These are phyloP conservation scores for Mentha longifolia DNA, from an alignment of 257 asterid species.

Conservation along the genomic window DNA sequence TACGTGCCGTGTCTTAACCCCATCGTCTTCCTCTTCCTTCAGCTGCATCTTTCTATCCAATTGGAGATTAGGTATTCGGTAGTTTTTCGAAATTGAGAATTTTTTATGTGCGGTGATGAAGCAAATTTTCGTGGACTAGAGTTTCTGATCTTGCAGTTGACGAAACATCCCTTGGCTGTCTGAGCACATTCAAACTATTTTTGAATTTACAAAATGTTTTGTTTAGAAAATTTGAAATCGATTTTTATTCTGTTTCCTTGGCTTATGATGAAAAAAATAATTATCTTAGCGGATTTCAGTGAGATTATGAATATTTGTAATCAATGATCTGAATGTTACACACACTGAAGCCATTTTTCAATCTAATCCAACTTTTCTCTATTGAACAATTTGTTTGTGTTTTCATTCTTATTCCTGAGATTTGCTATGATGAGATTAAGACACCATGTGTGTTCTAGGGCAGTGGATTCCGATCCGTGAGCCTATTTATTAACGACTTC, in stretches of 20 bases:
- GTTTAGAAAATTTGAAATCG: too few species aligned
- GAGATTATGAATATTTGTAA: slow-evolving; percentile 45
- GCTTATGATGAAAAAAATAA: slow-evolving; percentile 66
- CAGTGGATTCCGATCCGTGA: slow-evolving; percentile 63
- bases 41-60: too few species aligned
- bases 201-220: accelerated
- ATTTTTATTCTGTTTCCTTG: not conserved
- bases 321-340: slow-evolving; percentile 95
- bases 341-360: slow-evolving; percentile 73
- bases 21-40: too few species aligned
- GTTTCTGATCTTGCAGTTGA: slow-evolving; percentile 71
- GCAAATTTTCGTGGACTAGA: slow-evolving; percentile 56
- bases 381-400: not conserved
- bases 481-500: slow-evolving; percentile 59
- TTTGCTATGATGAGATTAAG: slow-evolving; percentile 53
- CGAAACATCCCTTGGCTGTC: slow-evolving; percentile 82
- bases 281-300: slow-evolving; percentile 98
- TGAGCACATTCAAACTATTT: slow-evolving; percentile 50
- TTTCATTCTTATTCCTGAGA: accelerated
- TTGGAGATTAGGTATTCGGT: too few species aligned
- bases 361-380: not conserved
- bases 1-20: too few species aligned
- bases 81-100: too few species aligned
- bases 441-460: slow-evolving; percentile 51
- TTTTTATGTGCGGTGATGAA: not conserved